Evolutionary conservation across 495 filamentous ascomycete genomes (phyloP), one percentile per base, ranked within the genome.

Genomic region (Massariosphaeria phaeospora): DNA sequence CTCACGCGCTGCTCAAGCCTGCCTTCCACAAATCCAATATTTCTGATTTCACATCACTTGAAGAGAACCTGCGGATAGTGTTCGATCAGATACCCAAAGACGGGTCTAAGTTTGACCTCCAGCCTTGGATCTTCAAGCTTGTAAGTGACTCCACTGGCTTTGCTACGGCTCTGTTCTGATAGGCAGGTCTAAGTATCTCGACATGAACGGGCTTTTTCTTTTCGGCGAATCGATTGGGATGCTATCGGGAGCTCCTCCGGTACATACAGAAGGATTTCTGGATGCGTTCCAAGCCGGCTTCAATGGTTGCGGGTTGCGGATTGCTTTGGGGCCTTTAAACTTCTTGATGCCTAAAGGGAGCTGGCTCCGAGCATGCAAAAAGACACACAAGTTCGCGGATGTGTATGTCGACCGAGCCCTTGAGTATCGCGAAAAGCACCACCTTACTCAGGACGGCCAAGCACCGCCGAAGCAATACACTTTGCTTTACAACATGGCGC

Each of bases 241-340:
- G 13, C n/a, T 15, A 42, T 42, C 20, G 17, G 20, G 39, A 8
- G 8, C n/a, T 18, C 9, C 39, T 9, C 39, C 39, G 10, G n/a
- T 10, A 42, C 13, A 42, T 15, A 10, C 27, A 11, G 33, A 49
- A 17, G 26, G 17, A 12, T 49, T 13, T 25, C 27, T 49, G 5
- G 33, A 49, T 6, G 46, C 46, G 30, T 49, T 49, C 23, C 46
- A 49, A n/a, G 23, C 11, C 2, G 46, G 6, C 3, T 18, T 49
- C 6, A 23, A 11, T 2, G 29, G 46, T 11, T 11, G 6, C 27
- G 33, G 29, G 17, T 21, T 49, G 29, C 46, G 46, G 5, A 7
- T 49, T 13, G 17, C 17, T 13, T 18, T 49, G 3, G 46, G 46
- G 2, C 46, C 6, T 6, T 34, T 8, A 24, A 6, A 36, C n/a